Evolutionary conservation across 1,139 yeast genomes (phyloP), one percentile per base, ranked within the genome.

Genomic region (Diutina catenulata): DNA sequence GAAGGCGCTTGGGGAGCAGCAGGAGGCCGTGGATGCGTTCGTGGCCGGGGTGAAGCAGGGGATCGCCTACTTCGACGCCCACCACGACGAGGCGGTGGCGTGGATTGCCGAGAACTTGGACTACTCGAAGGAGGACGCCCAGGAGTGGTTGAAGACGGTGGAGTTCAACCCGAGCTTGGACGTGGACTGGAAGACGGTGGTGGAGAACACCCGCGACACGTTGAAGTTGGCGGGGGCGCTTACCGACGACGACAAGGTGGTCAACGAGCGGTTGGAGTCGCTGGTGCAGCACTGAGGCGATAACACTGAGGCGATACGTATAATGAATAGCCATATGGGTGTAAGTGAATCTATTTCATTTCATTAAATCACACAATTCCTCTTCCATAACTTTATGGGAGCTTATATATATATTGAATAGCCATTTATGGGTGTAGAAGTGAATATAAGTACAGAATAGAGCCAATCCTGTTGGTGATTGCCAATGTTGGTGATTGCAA

Each of bases 141-240:
- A 62, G 15, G 79, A 74, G 42, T 86, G 95, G 95, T 62, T 80
- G 43, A 67, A 77, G 45, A 82, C 94, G 0, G 95, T 86, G 10
- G 52, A 63, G 43, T 86, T 84, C 57, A 68, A 72, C 45, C 47
- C 57, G 5, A 56, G 69, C 26, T 68, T 76, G 7, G 53, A 55
- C 6, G 59, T 82, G 23, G 78, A 81, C 45, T 62, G 70, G 60
- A 61, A 62, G 1, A 51, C 50, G 14, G 72, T 76, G 13, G 69
- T 78, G 18, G 57, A 56, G n/a, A 76, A 76, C 45, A 80, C 91
- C 6, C 59, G 67, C n/a, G 52, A 59, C 9, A 69, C 77, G n/a
- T 65, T 83, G 46, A 60, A 68, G 45, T 57, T 70, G 13, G 86
- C 88, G 2, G 79, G 78, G 4, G 84, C 78, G 3, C 57, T 70